Conservation (phyloP, 1,139 yeast species). For the Diutina siamensis region DNA sequence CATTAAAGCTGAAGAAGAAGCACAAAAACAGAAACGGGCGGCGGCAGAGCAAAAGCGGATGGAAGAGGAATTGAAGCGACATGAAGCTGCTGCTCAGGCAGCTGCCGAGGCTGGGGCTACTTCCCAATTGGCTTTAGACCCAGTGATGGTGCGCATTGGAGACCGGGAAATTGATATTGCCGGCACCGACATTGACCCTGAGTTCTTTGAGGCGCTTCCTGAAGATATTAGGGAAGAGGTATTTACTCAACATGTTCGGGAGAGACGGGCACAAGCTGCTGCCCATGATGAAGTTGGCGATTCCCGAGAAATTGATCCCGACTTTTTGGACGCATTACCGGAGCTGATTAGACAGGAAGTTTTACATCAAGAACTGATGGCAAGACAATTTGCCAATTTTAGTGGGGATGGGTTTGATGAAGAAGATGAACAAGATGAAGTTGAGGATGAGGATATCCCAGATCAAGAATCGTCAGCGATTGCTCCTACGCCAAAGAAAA, state of each 20-base stretch:
- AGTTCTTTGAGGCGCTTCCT: constrained; percentile 80
- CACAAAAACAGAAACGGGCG: constrained; percentile 20
- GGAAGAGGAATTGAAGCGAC: constrained; percentile 27
- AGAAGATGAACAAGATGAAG: constrained; percentile 14
- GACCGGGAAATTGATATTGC: constrained; percentile 77
- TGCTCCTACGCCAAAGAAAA: constrained; percentile 12
- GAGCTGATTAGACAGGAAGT: constrained; percentile 64
- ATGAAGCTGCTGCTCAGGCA: constrained; percentile 10
- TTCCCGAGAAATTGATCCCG: constrained; percentile 65
- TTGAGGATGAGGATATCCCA: constrained; percentile 8
- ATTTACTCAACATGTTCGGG: constrained; percentile 74
- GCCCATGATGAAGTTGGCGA: constrained; percentile 22
- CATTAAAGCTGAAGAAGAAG: constrained; percentile 14
- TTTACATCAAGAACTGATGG: constrained; percentile 52
- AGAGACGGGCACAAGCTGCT: constrained; percentile 44
- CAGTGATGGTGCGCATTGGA: constrained; percentile 65
- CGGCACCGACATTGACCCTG: constrained; percentile 88
- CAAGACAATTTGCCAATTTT: constrained; percentile 23
- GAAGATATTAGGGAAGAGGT: constrained; percentile 93
- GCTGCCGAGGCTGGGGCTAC: constrained; percentile 11
- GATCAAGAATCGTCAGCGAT: no score
- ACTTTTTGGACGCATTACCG: constrained; percentile 74
- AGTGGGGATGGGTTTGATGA: constrained; percentile 7
- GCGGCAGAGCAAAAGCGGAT: constrained; percentile 22
- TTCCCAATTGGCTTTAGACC: constrained; percentile 17